Percentiles rank a stretch among this genome's conserved stretches.
Evolutionary conservation across 2,329 filamentous ascomycete species (phyloP).

Genomic region (Zymoseptoria ardabiliae): DNA sequence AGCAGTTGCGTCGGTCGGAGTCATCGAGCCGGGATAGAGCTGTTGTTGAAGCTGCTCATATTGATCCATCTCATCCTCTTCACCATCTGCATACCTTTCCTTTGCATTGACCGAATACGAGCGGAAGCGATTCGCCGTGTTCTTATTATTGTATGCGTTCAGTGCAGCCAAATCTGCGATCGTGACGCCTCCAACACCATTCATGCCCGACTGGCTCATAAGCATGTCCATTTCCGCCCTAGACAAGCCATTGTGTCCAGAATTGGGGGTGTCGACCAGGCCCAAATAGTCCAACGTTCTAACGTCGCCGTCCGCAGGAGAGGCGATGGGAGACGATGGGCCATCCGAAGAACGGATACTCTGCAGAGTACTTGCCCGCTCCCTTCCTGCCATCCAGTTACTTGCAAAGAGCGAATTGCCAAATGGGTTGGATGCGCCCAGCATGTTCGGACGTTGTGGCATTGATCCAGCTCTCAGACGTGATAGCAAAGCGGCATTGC

Average conservation of each 20-base stretch:
- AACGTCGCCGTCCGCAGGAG: constrained; percentile 77
- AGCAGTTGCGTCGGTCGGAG: constrained; percentile 51
- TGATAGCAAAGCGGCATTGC: constrained; percentile 69
- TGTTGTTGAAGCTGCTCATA: constrained; percentile 51
- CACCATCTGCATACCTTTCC: constrained; percentile 89
- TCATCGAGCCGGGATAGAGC: constrained; percentile 52
- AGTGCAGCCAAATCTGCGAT: constrained; percentile 69
- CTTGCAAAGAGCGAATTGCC: constrained; percentile 82
- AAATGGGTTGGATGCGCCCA: constrained; percentile 36
- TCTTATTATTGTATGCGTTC: constrained; percentile 67
- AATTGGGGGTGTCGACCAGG: constrained; percentile 85
- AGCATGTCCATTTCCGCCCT: constrained; percentile 49
- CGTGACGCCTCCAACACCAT: constrained; percentile 47
- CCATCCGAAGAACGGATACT: constrained; percentile 85
- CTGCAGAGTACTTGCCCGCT: constrained; percentile 79
- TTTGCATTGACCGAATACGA: constrained; percentile 99
- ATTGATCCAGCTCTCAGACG: constrained; percentile 86
- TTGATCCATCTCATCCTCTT: constrained; percentile 47
- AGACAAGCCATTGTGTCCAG: constrained; percentile 63
- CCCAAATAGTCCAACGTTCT: constrained; percentile 93
- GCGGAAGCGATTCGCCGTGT: constrained; percentile 72
- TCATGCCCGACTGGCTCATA: constrained; percentile 43
- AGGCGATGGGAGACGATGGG: constrained; percentile 79
- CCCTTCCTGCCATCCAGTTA: constrained; percentile 73
- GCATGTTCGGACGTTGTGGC: constrained; percentile 74